Percentiles rank a stretch among this genome's conserved stretches.
These are phyloP conservation scores for Lachancea fermentati DNA, from an alignment of 805 yeast genomes.

Conservation along the genomic window DNA sequence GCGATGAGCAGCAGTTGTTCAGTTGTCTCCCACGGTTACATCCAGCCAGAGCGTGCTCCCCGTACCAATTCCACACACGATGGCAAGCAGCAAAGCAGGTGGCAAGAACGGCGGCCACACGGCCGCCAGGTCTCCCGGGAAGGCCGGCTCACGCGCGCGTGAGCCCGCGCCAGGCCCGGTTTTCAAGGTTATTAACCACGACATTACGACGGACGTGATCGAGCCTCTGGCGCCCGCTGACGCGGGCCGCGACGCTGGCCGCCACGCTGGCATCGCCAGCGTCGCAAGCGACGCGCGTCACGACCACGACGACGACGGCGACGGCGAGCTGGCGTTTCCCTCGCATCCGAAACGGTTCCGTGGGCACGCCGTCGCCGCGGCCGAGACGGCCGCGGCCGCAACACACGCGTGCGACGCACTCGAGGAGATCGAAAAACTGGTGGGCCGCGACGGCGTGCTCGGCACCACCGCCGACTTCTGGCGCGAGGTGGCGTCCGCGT, in stretches of 20 bases:
- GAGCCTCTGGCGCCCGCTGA: not conserved
- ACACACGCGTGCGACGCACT: not conserved
- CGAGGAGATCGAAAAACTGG: slow-evolving; percentile 3
- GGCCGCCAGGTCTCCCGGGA: no score
- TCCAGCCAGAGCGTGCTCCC: not conserved
- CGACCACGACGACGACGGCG: slow-evolving; percentile 15
- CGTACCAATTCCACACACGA: not conserved
- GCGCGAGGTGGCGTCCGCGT: slow-evolving; percentile 28
- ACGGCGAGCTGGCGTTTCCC: slow-evolving; percentile 17
- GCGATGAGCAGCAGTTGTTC: not conserved
- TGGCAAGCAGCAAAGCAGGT: not conserved
- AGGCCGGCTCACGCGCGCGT: no score
- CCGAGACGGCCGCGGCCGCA: not conserved
- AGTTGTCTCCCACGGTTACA: not conserved
- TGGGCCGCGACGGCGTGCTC: slow-evolving; percentile 8
- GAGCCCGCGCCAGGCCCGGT: not conserved
- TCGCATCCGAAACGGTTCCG: slow-evolving; percentile 21
- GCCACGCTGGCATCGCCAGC: not conserved
- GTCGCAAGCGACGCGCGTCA: no score
- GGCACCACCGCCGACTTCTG: slow-evolving; percentile 27
- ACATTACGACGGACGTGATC: not conserved
- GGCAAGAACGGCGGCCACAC: no score
- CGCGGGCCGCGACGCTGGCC: not conserved
- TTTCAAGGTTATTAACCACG: not conserved
- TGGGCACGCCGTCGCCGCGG: slow-evolving; percentile 1